These are phyloP conservation scores for Mycena galericulata DNA, from an alignment of 768 basidiomycete species.

Conservation along the genomic window DNA sequence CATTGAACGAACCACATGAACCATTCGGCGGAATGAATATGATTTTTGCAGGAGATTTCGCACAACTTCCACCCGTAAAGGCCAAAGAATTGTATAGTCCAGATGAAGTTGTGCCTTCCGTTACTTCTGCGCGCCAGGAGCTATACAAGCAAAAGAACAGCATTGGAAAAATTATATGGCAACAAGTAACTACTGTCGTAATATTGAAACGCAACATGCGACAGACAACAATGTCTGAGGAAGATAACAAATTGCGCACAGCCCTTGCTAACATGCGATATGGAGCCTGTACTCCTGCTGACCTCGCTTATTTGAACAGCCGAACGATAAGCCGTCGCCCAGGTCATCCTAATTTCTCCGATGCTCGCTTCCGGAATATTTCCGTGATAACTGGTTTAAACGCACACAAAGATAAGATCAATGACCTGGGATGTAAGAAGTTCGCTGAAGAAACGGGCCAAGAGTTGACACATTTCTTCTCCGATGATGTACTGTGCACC, in stretches of 20 bases:
- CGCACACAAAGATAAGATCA: background rate
- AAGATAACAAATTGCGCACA: slow-evolving; percentile 40
- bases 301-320: slow-evolving; percentile 49
- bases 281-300: slow-evolving; percentile 50
- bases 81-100: no score
- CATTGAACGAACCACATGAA: slow-evolving; percentile 27
- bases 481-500: slow-evolving; percentile 29
- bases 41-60: no score
- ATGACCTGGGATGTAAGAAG: background rate
- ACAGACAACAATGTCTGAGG: slow-evolving; percentile 39
- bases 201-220: slow-evolving; percentile 51
- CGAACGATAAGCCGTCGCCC: background rate
- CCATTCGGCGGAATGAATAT: slow-evolving; percentile 53
- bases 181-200: slow-evolving; percentile 48
- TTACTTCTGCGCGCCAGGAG: no score
- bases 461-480: background rate
- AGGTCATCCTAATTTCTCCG: background rate
- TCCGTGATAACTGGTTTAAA: background rate
- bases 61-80: no score
- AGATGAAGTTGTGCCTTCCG: no score
- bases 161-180: slow-evolving; percentile 48
- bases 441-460: background rate
- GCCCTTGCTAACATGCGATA: slow-evolving; percentile 54
- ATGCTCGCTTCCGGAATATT: background rate
- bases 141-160: slow-evolving; percentile 39